Conservation (phyloP, 73 alveolate genomes). For the Urostyla sp. region DNA sequence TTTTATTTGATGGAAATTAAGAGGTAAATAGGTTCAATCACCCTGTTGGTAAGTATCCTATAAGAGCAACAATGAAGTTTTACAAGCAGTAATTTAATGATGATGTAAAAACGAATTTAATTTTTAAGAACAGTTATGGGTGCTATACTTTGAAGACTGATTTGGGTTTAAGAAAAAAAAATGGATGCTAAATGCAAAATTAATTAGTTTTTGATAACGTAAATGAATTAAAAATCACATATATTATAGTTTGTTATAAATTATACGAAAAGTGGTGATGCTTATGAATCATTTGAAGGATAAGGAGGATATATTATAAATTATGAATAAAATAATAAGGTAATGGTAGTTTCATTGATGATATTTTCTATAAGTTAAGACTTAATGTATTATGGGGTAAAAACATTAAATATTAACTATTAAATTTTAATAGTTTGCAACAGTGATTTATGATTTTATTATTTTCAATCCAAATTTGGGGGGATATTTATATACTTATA, state of each 20-base stretch:
- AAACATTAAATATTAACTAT: neutral
- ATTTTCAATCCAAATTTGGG: slow-evolving; percentile 52
- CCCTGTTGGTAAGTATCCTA: neutral
- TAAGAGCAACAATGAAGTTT: slow-evolving; percentile 30
- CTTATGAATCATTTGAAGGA: neutral
- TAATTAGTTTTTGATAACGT: too few relatives aligned
- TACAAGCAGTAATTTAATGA: neutral
- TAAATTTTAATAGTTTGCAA: neutral
- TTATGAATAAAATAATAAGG: too few relatives aligned
- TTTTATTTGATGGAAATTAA: neutral
- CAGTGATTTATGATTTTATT: slow-evolving; percentile 35
- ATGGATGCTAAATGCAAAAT: too few relatives aligned
- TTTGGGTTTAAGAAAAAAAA: too few relatives aligned
- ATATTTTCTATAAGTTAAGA: too few relatives aligned
- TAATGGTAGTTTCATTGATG: too few relatives aligned
- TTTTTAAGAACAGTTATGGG: slow-evolving; percentile 2
- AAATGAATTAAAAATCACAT: too few relatives aligned
- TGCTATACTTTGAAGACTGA: neutral
- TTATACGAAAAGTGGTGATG: neutral
- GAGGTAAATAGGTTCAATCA: neutral
- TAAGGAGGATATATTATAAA: too few relatives aligned
- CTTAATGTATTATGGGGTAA: slow-evolving; percentile 54
- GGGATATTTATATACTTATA: slow-evolving; percentile 36
- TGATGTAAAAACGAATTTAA: slow-evolving; percentile 1
- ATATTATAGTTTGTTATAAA: too few relatives aligned